Evolutionary conservation across 192 early-diverging fungal genomes (phyloP).

Genomic region (Backusella luteola): DNA sequence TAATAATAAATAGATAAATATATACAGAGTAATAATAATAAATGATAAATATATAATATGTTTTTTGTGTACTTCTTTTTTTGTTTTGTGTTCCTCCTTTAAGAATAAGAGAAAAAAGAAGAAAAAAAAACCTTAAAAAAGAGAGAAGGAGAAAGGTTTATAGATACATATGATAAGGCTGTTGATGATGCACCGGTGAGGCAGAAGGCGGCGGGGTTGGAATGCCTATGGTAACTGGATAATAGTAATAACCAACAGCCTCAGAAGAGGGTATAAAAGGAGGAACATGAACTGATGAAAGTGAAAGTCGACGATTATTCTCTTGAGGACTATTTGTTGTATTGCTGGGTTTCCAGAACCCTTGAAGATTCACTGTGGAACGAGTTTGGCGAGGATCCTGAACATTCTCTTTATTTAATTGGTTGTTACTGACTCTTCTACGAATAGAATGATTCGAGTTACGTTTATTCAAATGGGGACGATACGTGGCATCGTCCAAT

Average conservation of each 20-base stretch:
- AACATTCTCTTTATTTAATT: background rate
- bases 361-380: slow-evolving; percentile 23
- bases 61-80: background rate
- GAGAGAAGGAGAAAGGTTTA: background rate
- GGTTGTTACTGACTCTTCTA: background rate
- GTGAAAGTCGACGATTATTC: slow-evolving; percentile 17
- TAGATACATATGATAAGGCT: slow-evolving; percentile 10
- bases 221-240: slow-evolving; percentile 21
- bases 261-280: slow-evolving; percentile 27
- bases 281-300: slow-evolving; percentile 28
- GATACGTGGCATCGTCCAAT: slow-evolving; percentile 8
- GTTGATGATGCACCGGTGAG: slow-evolving; percentile 26
- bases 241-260: slow-evolving; percentile 1
- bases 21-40: background rate
- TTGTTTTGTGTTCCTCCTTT: background rate
- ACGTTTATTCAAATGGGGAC: background rate
- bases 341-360: slow-evolving; percentile 14
- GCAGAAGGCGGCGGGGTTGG: slow-evolving; percentile 29
- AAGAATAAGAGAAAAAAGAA: background rate
- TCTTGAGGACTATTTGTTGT: background rate
- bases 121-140: background rate
- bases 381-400: slow-evolving; percentile 20
- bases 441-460: slow-evolving; percentile 3
- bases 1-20: background rate
- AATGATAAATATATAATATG: background rate